Conservation (phyloP, 2,329 filamentous ascomycete species). For the Amphichorda felina region DNA sequence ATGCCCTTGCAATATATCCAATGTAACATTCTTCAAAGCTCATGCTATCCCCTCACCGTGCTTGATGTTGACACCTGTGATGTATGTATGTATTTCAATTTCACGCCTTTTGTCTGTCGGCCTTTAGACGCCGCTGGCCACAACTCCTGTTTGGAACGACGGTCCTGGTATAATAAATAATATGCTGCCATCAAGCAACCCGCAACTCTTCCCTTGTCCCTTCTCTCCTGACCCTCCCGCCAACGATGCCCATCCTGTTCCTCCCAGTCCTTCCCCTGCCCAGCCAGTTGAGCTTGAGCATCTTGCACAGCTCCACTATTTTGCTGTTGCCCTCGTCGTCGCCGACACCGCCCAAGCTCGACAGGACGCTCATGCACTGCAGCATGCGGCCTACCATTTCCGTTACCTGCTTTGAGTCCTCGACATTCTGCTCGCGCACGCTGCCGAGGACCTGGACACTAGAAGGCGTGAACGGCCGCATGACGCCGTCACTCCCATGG, state of each 20-base stretch:
- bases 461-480: constrained; percentile 25
- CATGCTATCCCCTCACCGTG: no score
- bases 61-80: no score
- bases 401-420: constrained; percentile 69
- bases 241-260: constrained; percentile 83
- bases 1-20: neutral
- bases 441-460: constrained; percentile 23
- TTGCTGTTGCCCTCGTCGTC: constrained; percentile 59
- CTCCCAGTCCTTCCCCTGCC: constrained; percentile 80
- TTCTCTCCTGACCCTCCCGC: constrained; percentile 42
- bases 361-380: constrained; percentile 88
- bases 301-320: constrained; percentile 72
- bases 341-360: constrained; percentile 52
- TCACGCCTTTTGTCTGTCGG: no score
- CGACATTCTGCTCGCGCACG: constrained; percentile 42
- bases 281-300: constrained; percentile 94
- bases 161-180: no score
- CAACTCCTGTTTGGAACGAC: no score
- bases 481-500: constrained; percentile 30
- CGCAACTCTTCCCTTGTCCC: constrained; percentile 27
- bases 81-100: no score
- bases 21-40: no score
- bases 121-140: no score
- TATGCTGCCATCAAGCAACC: constrained; percentile 16
- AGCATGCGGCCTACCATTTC: constrained; percentile 93